Conservation (phyloP, 768 basidiomycete genomes). For the Lactarius deliciosus region DNA sequence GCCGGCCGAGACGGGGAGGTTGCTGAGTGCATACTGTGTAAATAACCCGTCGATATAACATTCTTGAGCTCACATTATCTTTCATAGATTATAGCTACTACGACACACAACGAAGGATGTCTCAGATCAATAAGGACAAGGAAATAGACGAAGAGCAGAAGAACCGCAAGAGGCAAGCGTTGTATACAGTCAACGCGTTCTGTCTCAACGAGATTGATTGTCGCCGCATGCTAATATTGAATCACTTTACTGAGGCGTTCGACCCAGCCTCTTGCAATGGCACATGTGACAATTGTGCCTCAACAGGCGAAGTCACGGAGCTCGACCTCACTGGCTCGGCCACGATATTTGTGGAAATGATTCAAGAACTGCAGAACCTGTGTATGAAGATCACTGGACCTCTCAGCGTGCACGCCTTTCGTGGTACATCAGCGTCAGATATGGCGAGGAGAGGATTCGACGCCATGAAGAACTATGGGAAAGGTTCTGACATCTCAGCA, state of each 20-base stretch:
- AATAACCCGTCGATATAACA: conserved; percentile 31
- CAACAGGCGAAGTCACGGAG: conserved; percentile 35
- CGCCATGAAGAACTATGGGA: conserved; percentile 12
- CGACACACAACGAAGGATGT: conserved; percentile 56
- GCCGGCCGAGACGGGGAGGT: conserved; percentile 88
- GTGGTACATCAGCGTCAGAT: conserved; percentile 20
- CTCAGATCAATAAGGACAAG: conserved; percentile 57
- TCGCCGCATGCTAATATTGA: conserved; percentile 81
- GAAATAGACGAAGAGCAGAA: conserved; percentile 52
- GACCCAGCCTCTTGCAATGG: conserved; percentile 59
- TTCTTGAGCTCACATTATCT: neutral
- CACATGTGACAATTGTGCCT: conserved; percentile 80
- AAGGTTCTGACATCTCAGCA: conserved; percentile 12
- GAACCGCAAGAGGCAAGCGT: conserved; percentile 61
- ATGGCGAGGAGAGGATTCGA: conserved; percentile 14
- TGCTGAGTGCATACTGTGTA: conserved; percentile 87
- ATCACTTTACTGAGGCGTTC: conserved; percentile 87
- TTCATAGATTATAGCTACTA: conserved; percentile 59
- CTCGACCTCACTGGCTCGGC: conserved; percentile 66
- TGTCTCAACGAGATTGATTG: conserved; percentile 82
- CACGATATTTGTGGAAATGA: conserved; percentile 45
- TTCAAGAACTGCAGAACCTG: conserved; percentile 17
- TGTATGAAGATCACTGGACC: conserved; percentile 19
- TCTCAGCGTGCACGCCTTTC: conserved; percentile 22
- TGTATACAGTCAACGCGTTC: conserved; percentile 72